Evolutionary conservation across 1,284 basidiomycete genomes (phyloP), one percentile per base, ranked within the genome.

Genomic region (Phlebopus sp.): DNA sequence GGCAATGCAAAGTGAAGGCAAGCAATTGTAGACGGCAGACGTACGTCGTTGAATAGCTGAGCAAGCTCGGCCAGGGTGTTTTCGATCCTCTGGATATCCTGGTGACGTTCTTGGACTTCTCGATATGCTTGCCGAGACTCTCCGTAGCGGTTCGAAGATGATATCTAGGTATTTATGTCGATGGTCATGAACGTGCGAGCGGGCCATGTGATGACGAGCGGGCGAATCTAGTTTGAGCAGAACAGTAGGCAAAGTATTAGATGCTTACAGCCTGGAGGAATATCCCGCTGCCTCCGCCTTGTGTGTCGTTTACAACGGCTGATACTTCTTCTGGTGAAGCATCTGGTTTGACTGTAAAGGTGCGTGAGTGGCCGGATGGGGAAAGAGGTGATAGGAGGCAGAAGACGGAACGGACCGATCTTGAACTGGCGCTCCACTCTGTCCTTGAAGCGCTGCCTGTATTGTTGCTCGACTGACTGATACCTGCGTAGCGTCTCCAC

Each of bases 51-150:
- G 70, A 97, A 94, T 54, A 97, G 73, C 64, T 92, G 89, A 1
- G 87, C 90, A 45, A 97, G 78, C 66, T 97, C 93, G 19, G 82
- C 84, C 43, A 97, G 71, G 2, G 93, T 97, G 57, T 79, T 75
- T 67, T 97, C 93, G 65, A 97, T 93, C 59, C 82, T 82, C 57
- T 81, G 79, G 56, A 98, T 82, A 54, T 97, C 94, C 59, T 88
- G 81, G 61, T 97, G 92, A 43, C 95, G 79, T 57, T 90, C 84
- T 67, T 97, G 93, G 2, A 96, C 93, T 69, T 97, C 95, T 44
- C 84, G 80, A 65, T 90, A 91, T 0, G 90, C 94, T 37, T 81
- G 80, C 47, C 91, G 78, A 8, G 92, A 88, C 56, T 92, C 88
- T 39, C 85, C 88, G 66, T 94, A 93, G 35, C 86, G 81, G 52